Percentiles rank a stretch among this genome's conserved stretches.
Evolutionary conservation across 306 rosid genomes (phyloP).

Genomic region (Chamaecrista fasciculata): DNA sequence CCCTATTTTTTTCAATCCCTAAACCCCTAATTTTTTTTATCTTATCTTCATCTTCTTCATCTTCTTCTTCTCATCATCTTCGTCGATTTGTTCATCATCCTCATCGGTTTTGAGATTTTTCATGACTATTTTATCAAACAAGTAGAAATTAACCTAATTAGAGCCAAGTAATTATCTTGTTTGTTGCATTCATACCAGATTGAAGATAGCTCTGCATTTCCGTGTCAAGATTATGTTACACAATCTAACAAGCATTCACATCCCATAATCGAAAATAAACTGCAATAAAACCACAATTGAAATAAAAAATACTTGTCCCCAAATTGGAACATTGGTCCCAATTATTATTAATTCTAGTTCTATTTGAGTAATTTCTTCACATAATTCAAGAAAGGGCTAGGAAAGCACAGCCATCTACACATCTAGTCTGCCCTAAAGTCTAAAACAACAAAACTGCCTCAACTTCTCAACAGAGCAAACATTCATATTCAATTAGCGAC

Average conservation of each 20-base stretch:
- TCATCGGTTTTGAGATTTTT: too few species aligned
- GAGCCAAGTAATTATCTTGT: too few species aligned
- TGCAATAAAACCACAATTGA: not conserved
- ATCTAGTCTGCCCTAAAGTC: constrained; percentile 29
- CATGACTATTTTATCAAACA: too few species aligned
- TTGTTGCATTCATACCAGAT: too few species aligned
- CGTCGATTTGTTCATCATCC: too few species aligned
- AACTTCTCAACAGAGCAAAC: not conserved
- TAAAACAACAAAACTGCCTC: constrained; percentile 25
- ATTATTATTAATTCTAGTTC: not conserved
- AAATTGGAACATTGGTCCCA: not conserved
- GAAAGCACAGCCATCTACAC: constrained; percentile 19
- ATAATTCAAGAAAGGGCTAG: not conserved
- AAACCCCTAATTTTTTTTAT: too few species aligned
- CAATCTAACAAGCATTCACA: not conserved
- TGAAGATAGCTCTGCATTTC: not conserved
- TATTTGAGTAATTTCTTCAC: not conserved
- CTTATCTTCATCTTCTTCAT: too few species aligned
- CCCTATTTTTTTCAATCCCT: too few species aligned
- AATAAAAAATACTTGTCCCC: not conserved
- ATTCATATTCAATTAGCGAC: constrained; percentile 43
- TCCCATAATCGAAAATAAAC: not conserved
- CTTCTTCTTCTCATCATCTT: too few species aligned
- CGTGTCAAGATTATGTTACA: not conserved
- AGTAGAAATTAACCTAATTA: too few species aligned